Percentiles rank a stretch among this genome's conserved stretches.
Evolutionary conservation across 163 green algal genomes (phyloP).

Genomic region (Scenedesmus sp.): DNA sequence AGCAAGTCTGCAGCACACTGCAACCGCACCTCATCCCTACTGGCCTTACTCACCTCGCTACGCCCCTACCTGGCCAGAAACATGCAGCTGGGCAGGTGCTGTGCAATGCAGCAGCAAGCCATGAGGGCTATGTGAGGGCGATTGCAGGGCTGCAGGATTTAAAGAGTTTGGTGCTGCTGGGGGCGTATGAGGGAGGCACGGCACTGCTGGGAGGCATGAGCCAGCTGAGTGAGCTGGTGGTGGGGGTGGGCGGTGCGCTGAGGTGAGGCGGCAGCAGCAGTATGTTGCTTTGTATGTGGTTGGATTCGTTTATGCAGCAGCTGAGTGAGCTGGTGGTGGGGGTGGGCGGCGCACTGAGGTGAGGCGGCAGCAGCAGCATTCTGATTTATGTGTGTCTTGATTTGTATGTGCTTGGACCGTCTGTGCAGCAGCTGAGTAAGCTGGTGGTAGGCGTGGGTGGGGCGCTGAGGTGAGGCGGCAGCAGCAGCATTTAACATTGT

Average conservation of each 20-base stretch:
- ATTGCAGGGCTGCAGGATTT: neutral
- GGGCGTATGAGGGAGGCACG: neutral
- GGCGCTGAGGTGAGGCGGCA: neutral
- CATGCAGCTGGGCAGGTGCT: neutral
- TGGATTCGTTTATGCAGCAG: neutral
- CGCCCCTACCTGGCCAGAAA: conserved; percentile 27
- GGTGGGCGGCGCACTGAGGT: conserved; percentile 13
- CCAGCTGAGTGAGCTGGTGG: neutral
- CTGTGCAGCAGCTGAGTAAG: neutral
- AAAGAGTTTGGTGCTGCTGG: neutral
- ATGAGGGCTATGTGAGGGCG: neutral
- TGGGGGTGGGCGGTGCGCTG: neutral
- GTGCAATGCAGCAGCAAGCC: conserved; percentile 10
- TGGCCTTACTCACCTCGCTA: neutral
- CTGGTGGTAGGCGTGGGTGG: conserved; percentile 3
- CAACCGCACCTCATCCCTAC: neutral
- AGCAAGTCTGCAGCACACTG: neutral
- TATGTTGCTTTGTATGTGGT: neutral
- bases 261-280: neutral
- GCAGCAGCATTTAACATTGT: neutral
- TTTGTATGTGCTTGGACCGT: no score
- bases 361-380: neutral
- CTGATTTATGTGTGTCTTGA: neutral
- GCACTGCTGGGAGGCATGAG: neutral
- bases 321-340: conserved; percentile 1